Base-by-base conservation (phyloP, 2,329 filamentous ascomycete genomes). In the Phialophora macrospora region DNA sequence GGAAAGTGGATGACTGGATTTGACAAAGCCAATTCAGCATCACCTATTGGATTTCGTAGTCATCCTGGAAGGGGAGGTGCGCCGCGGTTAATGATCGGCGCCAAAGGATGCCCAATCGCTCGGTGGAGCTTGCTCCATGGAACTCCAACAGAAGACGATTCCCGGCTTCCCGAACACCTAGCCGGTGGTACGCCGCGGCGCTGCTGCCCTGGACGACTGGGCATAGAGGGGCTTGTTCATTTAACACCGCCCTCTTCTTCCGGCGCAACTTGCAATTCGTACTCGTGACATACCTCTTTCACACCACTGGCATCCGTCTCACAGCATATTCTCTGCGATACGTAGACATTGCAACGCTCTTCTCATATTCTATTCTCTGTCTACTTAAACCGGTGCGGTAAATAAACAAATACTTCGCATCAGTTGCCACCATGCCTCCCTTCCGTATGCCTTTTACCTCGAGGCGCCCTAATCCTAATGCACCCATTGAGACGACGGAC, bases 401-500 rank as follows among this genome's bases (percentile, higher is more conserved):
- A 30, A 51, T 41, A 62, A 26, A 38, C 41, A 54, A 55, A 14
- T 7, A 55, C 28, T 22, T 28, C 28, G 12, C n/a, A 30, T 34
- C 20, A 20, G 54, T 51, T 30, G 52, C 64, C 62, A 80, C 70
- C 65, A 91, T 91, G 88, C 85, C 87, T 68, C 80, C 81, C 22
- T 90, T 92, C 75, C 88, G 90, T 71, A 92, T 92, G 77, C 87
- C 89, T 32, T 90, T 92, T 75, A 80, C 84, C 17, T 70, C 70
- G 73, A 88, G 86, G 60, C 79, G 84, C 61, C 85, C 82, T n/a
- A 67, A 67, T 60, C 85, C 82, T 14, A 68, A 68, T 44, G 70
- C 74, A 68, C 77, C 76, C 68, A 70, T 70, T 67, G 74, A 77
- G 66, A 74, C 78, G 58, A 78, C 77, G 68, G 85, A 88, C 72